phyloP scores from a whole-genome alignment of 2,329 filamentous ascomycete species.

The Aspergillus costaricaensis region DNA sequence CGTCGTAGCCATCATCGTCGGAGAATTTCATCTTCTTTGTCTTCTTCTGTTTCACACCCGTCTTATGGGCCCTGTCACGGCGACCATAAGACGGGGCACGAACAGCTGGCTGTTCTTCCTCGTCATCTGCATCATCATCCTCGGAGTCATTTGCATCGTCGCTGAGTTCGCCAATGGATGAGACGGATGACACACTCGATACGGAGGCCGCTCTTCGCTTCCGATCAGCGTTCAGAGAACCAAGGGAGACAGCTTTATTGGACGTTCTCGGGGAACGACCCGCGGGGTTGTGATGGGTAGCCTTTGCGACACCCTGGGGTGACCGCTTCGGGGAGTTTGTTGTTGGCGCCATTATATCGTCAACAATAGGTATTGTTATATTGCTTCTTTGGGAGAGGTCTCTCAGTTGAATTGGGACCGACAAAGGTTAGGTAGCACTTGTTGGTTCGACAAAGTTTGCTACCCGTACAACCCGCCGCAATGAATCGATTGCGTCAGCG shows the following conservation, averaged over 20 bases:
- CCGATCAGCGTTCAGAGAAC: conserved; percentile 26
- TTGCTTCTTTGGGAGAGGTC: background rate
- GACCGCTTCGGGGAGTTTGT: conserved; percentile 31
- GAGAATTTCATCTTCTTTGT: conserved; percentile 39
- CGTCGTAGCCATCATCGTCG: conserved; percentile 37
- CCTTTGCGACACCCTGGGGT: conserved; percentile 29
- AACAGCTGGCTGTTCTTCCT: conserved; percentile 45
- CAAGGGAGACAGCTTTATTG: conserved; percentile 27
- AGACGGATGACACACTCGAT: conserved; percentile 42
- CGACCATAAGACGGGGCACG: conserved; percentile 47
- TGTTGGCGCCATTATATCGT: conserved; percentile 28
- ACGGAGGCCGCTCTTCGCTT: conserved; percentile 39
- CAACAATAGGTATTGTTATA: conserved; percentile 14
- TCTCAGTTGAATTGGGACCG: conserved; percentile 3
- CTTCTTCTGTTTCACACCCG: conserved; percentile 41
- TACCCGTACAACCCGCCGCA: conserved; percentile 17
- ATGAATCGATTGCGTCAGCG: conserved; percentile 26
- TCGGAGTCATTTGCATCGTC: conserved; percentile 42
- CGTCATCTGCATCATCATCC: conserved; percentile 44
- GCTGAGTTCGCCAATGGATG: conserved; percentile 38
- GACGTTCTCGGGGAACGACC: conserved; percentile 25
- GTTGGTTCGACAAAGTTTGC: conserved; percentile 22
- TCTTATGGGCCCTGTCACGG: conserved; percentile 39
- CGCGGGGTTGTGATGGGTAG: conserved; percentile 18
- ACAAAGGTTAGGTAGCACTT: conserved; percentile 6